Evolutionary conservation across 2,329 filamentous ascomycete genomes (phyloP), one percentile per base, ranked within the genome.

Genomic region (Colletotrichum sidae): DNA sequence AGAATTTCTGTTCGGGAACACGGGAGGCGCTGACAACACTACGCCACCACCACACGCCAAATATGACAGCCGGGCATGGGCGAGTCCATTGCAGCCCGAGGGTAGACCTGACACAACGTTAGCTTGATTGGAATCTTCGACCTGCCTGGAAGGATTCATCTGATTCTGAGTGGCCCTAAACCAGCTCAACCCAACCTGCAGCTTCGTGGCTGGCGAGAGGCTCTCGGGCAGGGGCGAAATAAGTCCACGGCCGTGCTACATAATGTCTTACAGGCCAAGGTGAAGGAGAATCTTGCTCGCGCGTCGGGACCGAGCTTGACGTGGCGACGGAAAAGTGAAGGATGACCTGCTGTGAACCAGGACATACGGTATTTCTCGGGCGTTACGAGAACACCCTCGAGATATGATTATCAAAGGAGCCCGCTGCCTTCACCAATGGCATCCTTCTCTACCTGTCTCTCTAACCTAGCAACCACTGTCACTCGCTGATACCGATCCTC

Each of bases 241-340:
- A 46, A 51, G 38, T 52, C 15, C 46, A 41, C 4, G 60, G 37
- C 63, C 53, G 63, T 63, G 63, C 59, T 60, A 17, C 41, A 9
- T 51, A 8, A 39, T 57, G 53, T 63, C 58, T 63, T 49, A 57
- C 63, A 45, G 42, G 45, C 58, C 49, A 57, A 41, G 33, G 55
- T n/a, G 17, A 33, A 15, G 13, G 42, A 8, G 13, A 15, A 11
- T 25, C 15, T 46, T 33, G 8, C 37, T 33, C 44, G 4, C 34
- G 12, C 35, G 8, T 53, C 42, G 58, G 52, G 63, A 15, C 58
- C 58, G 58, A 65, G 63, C 52, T 49, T 25, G 10, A 38, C 38
- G 51, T 42, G 39, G 39, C 8, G 57, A 34, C 12, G 13, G 42
- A 15, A 15, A 11, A 9, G 42, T 10, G 6, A 17, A 46, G 8